Evolutionary conservation across 1,284 basidiomycete species (phyloP).

Genomic region (Lentinula novae-zelandiae): DNA sequence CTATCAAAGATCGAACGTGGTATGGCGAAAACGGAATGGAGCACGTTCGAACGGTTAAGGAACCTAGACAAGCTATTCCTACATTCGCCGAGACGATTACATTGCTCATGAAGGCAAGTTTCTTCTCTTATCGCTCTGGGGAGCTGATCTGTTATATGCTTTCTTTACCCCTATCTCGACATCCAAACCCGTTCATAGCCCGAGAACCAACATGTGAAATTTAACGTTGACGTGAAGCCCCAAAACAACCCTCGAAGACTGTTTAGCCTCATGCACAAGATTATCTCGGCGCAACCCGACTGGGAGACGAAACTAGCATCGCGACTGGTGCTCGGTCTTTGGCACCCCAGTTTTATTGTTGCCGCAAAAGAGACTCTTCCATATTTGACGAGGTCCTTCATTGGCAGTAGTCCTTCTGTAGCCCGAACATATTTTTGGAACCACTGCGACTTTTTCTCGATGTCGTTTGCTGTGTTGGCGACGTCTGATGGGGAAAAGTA

Average conservation of each 20-base stretch:
- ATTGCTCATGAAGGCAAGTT: slow-evolving; percentile 72
- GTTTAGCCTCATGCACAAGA: slow-evolving; percentile 80
- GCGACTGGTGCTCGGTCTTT: slow-evolving; percentile 84
- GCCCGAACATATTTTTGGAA: slow-evolving; percentile 91
- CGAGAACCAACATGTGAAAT: slow-evolving; percentile 80
- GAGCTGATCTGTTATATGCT: slow-evolving; percentile 7
- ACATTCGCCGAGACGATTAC: slow-evolving; percentile 82
- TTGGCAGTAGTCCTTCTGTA: slow-evolving; percentile 67
- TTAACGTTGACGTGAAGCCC: slow-evolving; percentile 94
- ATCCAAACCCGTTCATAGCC: slow-evolving; percentile 43
- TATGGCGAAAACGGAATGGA: slow-evolving; percentile 75
- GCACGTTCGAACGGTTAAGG: slow-evolving; percentile 77
- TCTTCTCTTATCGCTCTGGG: slow-evolving; percentile 11
- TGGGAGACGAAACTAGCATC: slow-evolving; percentile 86
- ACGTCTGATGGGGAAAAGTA: slow-evolving; percentile 68
- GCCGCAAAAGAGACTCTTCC: slow-evolving; percentile 77
- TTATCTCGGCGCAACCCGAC: slow-evolving; percentile 65
- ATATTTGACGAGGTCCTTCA: slow-evolving; percentile 83
- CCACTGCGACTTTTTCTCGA: slow-evolving; percentile 84
- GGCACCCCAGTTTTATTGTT: slow-evolving; percentile 90
- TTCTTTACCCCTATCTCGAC: slow-evolving; percentile 2
- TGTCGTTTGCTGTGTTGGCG: slow-evolving; percentile 77
- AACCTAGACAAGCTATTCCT: slow-evolving; percentile 84
- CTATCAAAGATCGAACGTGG: slow-evolving; percentile 71
- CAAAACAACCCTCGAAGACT: slow-evolving; percentile 88